Conservation (phyloP, 1,139 yeast species). For the Scheffersomyces titani region DNA sequence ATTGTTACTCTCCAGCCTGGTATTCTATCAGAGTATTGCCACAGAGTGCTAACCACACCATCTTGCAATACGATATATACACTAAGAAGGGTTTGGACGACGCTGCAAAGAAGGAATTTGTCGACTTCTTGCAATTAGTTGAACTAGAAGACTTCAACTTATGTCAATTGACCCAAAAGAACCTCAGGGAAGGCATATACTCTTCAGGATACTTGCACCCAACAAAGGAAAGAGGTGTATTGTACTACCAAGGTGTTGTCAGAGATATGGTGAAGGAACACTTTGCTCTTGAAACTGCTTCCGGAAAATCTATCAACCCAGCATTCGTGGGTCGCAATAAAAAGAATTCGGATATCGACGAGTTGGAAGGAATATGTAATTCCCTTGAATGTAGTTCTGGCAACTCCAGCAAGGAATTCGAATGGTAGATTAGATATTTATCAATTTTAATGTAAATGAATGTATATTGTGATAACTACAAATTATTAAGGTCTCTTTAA, state of each 20-base stretch:
- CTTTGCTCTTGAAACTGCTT: slow-evolving; percentile 42
- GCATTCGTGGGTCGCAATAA: slow-evolving; percentile 45
- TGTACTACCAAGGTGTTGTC: slow-evolving; percentile 57
- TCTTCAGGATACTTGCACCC: slow-evolving; percentile 61
- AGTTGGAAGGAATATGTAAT: slow-evolving; percentile 51
- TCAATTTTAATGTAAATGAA: background rate
- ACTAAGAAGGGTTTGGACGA: slow-evolving; percentile 59
- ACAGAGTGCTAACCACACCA: slow-evolving; percentile 50
- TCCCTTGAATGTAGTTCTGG: slow-evolving; percentile 42
- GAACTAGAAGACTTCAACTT: slow-evolving; percentile 61
- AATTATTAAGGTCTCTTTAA: background rate
- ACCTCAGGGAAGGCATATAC: slow-evolving; percentile 60
- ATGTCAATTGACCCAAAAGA: slow-evolving; percentile 59
- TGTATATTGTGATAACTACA: background rate
- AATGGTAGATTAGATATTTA: slow-evolving; percentile 7
- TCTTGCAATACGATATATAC: slow-evolving; percentile 60
- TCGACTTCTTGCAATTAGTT: slow-evolving; percentile 61
- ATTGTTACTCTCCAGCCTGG: slow-evolving; percentile 69
- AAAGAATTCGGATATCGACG: slow-evolving; percentile 43
- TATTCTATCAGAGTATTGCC: slow-evolving; percentile 63
- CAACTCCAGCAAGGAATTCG: slow-evolving; percentile 6
- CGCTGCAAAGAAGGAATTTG: slow-evolving; percentile 56
- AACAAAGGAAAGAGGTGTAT: slow-evolving; percentile 57
- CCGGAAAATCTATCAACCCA: slow-evolving; percentile 51
- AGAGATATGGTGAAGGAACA: slow-evolving; percentile 60